Percentiles rank a stretch among this genome's conserved stretches.
phyloP scores from a whole-genome alignment of 2,329 filamentous ascomycete species.

The Cercospora zeae-maydis region DNA sequence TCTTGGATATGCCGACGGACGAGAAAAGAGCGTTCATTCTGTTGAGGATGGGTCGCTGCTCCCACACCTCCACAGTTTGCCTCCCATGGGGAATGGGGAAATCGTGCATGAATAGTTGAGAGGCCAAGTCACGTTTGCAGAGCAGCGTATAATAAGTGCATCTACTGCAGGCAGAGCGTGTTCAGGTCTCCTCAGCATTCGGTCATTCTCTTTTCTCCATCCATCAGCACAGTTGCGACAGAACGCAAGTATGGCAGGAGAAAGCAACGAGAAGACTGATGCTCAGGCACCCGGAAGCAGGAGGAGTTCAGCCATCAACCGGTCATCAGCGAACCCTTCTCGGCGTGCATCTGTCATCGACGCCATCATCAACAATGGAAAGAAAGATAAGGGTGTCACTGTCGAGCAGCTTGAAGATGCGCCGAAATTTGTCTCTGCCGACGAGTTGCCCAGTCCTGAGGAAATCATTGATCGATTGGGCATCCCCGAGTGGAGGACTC shows the following conservation, averaged over 20 bases:
- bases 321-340: background rate
- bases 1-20: background rate
- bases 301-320: background rate
- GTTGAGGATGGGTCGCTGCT: background rate
- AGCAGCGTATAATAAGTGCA: background rate
- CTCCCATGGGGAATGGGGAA: background rate
- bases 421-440: background rate
- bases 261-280: background rate
- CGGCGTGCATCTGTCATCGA: background rate
- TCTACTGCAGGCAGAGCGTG: background rate
- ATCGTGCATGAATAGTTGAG: background rate
- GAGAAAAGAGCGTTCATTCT: background rate
- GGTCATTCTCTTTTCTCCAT: background rate
- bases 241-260: background rate
- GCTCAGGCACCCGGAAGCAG: background rate
- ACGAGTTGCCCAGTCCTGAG: background rate
- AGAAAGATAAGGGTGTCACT: background rate
- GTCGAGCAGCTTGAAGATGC: background rate
- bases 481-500: background rate
- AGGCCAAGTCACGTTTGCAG: background rate
- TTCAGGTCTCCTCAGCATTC: background rate
- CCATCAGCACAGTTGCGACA: background rate
- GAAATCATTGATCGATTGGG: background rate
- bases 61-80: background rate
- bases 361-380: background rate